phyloP scores from a whole-genome alignment of 495 filamentous ascomycete species.

The Mycothermus thermophilus region DNA sequence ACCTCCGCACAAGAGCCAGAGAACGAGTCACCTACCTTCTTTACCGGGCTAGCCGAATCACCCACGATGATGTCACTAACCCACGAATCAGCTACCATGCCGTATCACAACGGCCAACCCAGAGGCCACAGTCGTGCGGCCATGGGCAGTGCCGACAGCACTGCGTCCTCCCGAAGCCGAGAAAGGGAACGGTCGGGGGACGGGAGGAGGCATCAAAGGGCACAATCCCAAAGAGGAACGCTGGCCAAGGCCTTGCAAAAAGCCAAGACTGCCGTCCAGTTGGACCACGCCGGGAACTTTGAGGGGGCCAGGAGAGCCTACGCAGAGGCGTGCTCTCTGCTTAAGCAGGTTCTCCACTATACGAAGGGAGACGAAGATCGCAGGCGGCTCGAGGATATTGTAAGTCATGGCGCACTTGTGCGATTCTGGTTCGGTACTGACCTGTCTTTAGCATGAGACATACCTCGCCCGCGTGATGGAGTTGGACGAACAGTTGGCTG shows the following conservation, averaged over 20 bases:
- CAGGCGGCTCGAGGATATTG: constrained; percentile 75
- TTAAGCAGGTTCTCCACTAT: constrained; percentile 74
- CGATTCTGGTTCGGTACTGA: background rate
- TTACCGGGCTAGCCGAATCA: too few relatives aligned
- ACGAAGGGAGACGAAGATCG: constrained; percentile 73
- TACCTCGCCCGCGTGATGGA: constrained; percentile 82
- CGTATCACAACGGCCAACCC: constrained; percentile 20
- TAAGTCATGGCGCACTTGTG: constrained; percentile 36
- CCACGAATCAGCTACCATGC: constrained; percentile 14
- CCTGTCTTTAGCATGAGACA: constrained; percentile 53
- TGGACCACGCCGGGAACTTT: constrained; percentile 90
- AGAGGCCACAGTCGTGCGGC: constrained; percentile 33
- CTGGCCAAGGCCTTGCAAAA: constrained; percentile 85
- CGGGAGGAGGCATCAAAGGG: constrained; percentile 20
- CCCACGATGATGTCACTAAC: too few relatives aligned
- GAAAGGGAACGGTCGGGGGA: constrained; percentile 13
- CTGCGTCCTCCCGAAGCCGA: constrained; percentile 19
- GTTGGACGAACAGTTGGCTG: constrained; percentile 58
- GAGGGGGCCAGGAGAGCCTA: constrained; percentile 89
- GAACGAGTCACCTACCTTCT: too few relatives aligned
- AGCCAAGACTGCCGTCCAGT: constrained; percentile 84
- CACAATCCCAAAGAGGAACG: constrained; percentile 73
- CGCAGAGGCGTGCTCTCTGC: constrained; percentile 67
- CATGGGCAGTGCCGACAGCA: constrained; percentile 29
- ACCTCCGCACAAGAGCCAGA: too few relatives aligned